Base-by-base conservation (phyloP, 805 yeast species). In the Teunomyces cretensis region DNA sequence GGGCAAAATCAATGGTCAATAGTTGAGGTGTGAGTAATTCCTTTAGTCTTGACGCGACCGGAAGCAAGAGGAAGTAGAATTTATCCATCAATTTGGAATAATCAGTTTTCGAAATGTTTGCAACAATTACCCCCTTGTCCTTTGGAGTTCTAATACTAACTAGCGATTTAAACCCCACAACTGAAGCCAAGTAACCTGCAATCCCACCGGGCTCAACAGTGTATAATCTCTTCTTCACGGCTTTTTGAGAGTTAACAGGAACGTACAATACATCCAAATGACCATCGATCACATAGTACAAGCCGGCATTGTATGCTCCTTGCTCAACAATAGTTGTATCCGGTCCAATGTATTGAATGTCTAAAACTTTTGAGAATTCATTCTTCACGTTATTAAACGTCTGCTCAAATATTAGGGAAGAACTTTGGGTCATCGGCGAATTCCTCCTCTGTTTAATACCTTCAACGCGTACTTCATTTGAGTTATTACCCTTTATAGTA, bases 121-220 rank as follows among this genome's bases (percentile, higher is more conserved):
- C 98, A 12, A 72, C 67, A 14, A 68, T 57, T 3, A 83, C 84
- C 45, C 86, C 86, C 1, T 75, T 74, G 39, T 80, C 81, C 0
- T 79, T 65, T 2, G 78, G 72, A 0, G 96, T 86, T 33, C 66
- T 74, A 5, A 91, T 78, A 15, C 82, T 79, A 2, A 84, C 90
- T 54, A 89, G 80, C 0, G 97, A 88, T 46, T 83, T 80, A 50
- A 85, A 81, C 0, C 96, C 94, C 8, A 90, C 76, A 12, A 91
- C 63, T 0, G 95, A 78, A 3, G 96, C 88, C 39, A 92, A 62
- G 58, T 88, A 92, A 0, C 98, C 98, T 0, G 92, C 95, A 12
- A 92, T 62, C 3, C 94, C 94, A 6, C 97, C 97, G 1, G 84
- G 72, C 12, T 75, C 67, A 1, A 89, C 82, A 0, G 81, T 75